Evolutionary conservation across 163 green algal species (phyloP).

Genomic region (Trebouxiophyceae sp.): DNA sequence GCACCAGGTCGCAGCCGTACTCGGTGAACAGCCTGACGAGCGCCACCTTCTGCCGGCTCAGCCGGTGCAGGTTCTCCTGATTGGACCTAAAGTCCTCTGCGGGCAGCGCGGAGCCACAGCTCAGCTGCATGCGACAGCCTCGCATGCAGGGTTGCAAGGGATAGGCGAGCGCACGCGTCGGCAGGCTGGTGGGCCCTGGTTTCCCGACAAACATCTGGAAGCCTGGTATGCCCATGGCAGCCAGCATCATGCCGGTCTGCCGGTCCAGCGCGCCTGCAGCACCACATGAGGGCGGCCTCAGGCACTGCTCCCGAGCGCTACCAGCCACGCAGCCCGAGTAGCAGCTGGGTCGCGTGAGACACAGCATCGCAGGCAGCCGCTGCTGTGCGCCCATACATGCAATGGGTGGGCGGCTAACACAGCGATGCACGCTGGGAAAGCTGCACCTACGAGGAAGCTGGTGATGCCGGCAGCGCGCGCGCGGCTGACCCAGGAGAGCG

Average conservation of each 20-base stretch:
- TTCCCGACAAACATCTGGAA: background rate
- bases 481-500: slow-evolving; percentile 66
- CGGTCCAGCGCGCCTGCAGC: background rate
- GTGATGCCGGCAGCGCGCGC: slow-evolving; percentile 26
- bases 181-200: background rate
- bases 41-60: slow-evolving; percentile 2
- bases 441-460: slow-evolving; percentile 41
- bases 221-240: background rate
- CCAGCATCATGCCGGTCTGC: background rate
- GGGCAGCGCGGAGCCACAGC: background rate
- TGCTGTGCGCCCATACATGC: no score
- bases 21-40: background rate
- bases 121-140: no score
- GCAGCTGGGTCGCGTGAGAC: no score
- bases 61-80: background rate
- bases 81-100: background rate
- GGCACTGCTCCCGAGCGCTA: no score
- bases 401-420: no score
- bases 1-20: background rate
- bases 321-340: no score
- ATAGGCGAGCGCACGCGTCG: background rate
- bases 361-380: no score
- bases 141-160: no score
- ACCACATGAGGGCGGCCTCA: no score
- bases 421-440: no score